phyloP scores from a whole-genome alignment of 2,329 filamentous ascomycete genomes.

The Nemania bipapillata region DNA sequence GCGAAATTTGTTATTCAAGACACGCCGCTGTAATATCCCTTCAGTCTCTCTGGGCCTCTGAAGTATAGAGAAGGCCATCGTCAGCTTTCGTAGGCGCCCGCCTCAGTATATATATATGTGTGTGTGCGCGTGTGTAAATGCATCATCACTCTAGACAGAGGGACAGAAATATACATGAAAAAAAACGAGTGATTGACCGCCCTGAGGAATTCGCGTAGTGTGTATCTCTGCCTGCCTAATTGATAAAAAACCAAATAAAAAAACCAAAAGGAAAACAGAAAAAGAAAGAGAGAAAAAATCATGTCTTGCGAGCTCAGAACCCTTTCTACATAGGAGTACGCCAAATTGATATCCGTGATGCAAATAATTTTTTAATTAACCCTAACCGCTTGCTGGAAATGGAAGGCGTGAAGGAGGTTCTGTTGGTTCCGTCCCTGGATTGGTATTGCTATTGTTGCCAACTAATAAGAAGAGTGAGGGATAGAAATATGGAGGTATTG shows the following conservation, averaged over 20 bases:
- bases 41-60: no score
- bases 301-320: constrained; percentile 33
- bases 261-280: background rate
- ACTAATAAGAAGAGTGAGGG: constrained; percentile 17
- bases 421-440: background rate
- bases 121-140: background rate
- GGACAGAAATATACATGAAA: constrained; percentile 4
- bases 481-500: background rate
- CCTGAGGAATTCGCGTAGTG: background rate
- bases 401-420: background rate
- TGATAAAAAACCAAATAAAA: background rate
- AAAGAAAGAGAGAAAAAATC: background rate
- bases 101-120: constrained; percentile 6
- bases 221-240: background rate
- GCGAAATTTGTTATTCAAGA: background rate
- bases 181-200: constrained; percentile 8
- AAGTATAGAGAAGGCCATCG: background rate
- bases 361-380: constrained; percentile 20
- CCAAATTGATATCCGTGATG: constrained; percentile 22
- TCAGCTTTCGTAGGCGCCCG: background rate
- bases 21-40: no score
- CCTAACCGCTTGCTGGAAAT: constrained; percentile 21
- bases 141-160: background rate
- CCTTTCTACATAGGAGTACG: constrained; percentile 21
- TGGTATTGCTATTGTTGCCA: constrained; percentile 15